phyloP scores from a whole-genome alignment of 1,284 basidiomycete genomes.

The Boletus albobrunnescens region DNA sequence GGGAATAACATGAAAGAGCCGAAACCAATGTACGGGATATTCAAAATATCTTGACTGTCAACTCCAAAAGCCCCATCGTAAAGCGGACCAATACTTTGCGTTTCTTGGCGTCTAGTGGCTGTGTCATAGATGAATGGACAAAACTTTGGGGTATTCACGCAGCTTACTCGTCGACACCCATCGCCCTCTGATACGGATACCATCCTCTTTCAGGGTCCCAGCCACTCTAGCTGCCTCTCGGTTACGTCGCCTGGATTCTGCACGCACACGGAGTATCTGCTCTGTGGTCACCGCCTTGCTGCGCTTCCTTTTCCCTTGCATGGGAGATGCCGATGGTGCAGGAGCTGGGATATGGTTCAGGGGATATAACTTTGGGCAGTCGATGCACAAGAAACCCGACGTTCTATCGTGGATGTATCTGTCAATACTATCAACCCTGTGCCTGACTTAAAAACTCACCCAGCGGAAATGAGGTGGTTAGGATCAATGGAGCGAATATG shows the following conservation, averaged over 20 bases:
- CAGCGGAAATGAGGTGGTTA: constrained; percentile 62
- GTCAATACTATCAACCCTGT: background rate
- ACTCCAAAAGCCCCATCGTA: constrained; percentile 61
- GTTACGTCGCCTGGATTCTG: constrained; percentile 40
- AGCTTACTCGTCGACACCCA: constrained; percentile 53
- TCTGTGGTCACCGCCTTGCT: constrained; percentile 40
- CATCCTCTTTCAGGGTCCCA: constrained; percentile 33
- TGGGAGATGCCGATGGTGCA: constrained; percentile 37
- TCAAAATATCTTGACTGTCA: constrained; percentile 63
- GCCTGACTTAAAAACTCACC: constrained; percentile 37
- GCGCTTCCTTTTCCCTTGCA: constrained; percentile 34
- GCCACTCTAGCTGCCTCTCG: constrained; percentile 26
- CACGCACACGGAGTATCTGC: constrained; percentile 44
- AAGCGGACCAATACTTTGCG: constrained; percentile 39
- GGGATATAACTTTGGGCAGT: constrained; percentile 56
- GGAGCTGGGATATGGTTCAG: constrained; percentile 31
- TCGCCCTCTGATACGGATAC: constrained; percentile 54
- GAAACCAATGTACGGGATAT: constrained; percentile 54
- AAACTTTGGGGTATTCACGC: background rate
- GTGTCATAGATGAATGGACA: constrained; percentile 4
- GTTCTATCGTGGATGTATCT: constrained; percentile 34
- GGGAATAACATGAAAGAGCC: constrained; percentile 63
- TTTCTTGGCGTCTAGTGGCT: constrained; percentile 47
- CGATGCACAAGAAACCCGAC: constrained; percentile 55
- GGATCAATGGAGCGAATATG: constrained; percentile 50